phyloP scores from a whole-genome alignment of 164 flowering plant species.

The Euptelea pleiosperma region DNA sequence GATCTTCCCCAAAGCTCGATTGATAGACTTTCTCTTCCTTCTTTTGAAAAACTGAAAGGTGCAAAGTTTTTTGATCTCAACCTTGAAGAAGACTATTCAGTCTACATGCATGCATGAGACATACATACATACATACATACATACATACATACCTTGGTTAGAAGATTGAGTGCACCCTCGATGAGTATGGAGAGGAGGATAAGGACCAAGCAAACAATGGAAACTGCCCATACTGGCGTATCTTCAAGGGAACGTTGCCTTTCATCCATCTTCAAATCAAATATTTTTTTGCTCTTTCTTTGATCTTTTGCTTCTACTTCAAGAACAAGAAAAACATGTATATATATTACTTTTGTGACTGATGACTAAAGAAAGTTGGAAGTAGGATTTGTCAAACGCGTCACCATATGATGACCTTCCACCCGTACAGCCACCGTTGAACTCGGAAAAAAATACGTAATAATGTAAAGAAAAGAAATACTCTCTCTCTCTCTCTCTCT shows the following conservation, averaged over 20 bases:
- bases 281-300: too few species aligned
- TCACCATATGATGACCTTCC: too few species aligned
- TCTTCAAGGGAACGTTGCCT: constrained; percentile 29
- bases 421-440: too few species aligned
- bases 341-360: too few species aligned
- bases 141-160: constrained; percentile 36
- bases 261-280: neutral
- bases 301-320: too few species aligned
- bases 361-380: too few species aligned
- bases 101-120: too few species aligned
- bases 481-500: too few species aligned
- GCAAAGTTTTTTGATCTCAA: neutral
- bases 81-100: neutral
- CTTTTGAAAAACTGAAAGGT: constrained; percentile 14
- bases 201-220: constrained; percentile 44
- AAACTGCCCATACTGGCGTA: constrained; percentile 76
- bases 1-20: constrained; percentile 41
- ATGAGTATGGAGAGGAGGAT: constrained; percentile 44
- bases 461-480: too few species aligned
- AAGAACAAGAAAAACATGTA: too few species aligned
- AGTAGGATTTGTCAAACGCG: too few species aligned
- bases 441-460: too few species aligned
- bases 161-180: constrained; percentile 42
- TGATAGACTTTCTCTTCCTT: constrained; percentile 17
- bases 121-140: neutral